Evolutionary conservation across 2,329 filamentous ascomycete species (phyloP), one percentile per base, ranked within the genome.

Genomic region (Orbilia ellipsospora): DNA sequence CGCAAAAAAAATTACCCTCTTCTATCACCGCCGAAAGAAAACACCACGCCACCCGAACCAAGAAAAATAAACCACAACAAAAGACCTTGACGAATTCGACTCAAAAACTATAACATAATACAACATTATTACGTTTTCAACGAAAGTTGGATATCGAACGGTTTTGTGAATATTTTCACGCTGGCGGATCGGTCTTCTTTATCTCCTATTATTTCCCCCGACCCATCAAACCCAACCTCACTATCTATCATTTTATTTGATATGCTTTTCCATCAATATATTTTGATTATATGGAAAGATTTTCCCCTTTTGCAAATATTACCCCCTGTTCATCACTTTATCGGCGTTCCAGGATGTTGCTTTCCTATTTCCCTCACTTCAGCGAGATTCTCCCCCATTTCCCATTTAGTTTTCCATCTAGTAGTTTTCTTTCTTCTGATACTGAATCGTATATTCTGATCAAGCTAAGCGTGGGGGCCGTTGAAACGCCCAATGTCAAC

Each of bases 141-240:
- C 45, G 44, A 80, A 73, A 77, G 63, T 78, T 63, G 54, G 61
- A 77, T 72, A 69, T 73, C 70, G 73, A 72, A 56, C 48, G 73
- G 72, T 75, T 73, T 62, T 68, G 51, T 42, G 45, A 61, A 52
- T 67, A 50, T 54, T 68, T 69, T 55, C 59, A 16, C 28, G 45
- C 40, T 77, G 70, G 69, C 67, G 70, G 55, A 44, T 77, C 16
- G 70, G 68, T 72, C 50, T 75, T 65, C 55, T 61, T 56, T 74
- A n/a, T 48, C 44, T 36, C 31, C 63, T 36, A 55, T 54, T 55
- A 10, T 52, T 23, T 23, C n/a, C 48, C 48, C 48, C 48, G 7
- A 18, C 16, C 10, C 48, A 5, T 12, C 12, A 18, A 18, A n/a
- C 18, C 8, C 45, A n/a, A 51, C 8, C 55, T 69, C 50, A 51